Evolutionary conservation across 2,329 filamentous ascomycete genomes (phyloP).

Genomic region (Exophiala calicioides): DNA sequence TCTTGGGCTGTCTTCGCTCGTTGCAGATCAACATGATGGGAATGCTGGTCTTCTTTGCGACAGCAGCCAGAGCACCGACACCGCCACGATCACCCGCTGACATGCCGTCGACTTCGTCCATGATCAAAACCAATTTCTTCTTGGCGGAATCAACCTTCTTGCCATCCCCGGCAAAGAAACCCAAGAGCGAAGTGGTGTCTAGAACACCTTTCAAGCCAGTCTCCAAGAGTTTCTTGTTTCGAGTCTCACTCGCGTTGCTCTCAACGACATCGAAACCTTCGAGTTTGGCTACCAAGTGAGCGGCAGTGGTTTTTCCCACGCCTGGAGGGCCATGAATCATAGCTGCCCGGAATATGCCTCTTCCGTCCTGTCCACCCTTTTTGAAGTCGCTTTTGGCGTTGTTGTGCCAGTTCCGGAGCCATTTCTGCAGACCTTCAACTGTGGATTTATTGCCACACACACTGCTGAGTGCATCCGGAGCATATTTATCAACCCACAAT

Average conservation of each 20-base stretch:
- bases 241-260: conserved; percentile 90
- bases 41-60: conserved; percentile 92
- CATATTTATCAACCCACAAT: conserved; percentile 94
- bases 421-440: conserved; percentile 85
- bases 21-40: conserved; percentile 98
- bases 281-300: conserved; percentile 87
- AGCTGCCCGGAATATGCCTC: conserved; percentile 80
- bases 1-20: conserved; percentile 87
- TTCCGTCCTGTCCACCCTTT: conserved; percentile 78
- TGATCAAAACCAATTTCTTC: conserved; percentile 93
- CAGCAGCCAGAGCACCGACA: conserved; percentile 88
- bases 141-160: conserved; percentile 77
- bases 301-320: conserved; percentile 96
- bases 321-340: conserved; percentile 94
- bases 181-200: conserved; percentile 87
- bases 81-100: conserved; percentile 94
- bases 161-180: conserved; percentile 83
- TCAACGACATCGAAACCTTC: conserved; percentile 94
- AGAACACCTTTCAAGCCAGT: conserved; percentile 83
- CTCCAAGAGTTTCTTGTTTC: conserved; percentile 95
- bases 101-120: conserved; percentile 99
- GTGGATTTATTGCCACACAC: conserved; percentile 93
- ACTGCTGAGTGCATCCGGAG: conserved; percentile 77
- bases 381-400: conserved; percentile 79
- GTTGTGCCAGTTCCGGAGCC: conserved; percentile 81